A percentile compares a stretch with the other conserved stretches of the same genome.
These are phyloP conservation scores for Leonotis leonurus DNA, from an alignment of 257 asterid genomes.

Conservation along the genomic window DNA sequence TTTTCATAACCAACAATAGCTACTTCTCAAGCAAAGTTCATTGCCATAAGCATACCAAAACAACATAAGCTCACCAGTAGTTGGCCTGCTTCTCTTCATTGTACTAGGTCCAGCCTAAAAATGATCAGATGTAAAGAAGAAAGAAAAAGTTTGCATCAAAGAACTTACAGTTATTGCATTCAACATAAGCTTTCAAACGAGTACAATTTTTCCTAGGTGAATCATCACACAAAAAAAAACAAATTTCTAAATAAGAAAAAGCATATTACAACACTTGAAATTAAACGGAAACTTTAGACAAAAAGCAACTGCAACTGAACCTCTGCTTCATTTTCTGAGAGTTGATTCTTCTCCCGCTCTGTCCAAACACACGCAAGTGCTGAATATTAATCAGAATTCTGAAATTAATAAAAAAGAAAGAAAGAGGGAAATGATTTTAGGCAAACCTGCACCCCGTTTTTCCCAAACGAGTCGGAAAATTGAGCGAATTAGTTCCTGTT, in stretches of 20 bases:
- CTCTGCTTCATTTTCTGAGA: constrained; percentile 49
- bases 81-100: constrained; percentile 51
- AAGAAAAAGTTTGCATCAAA: neutral
- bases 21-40: neutral
- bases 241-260: neutral
- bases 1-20: too few species aligned
- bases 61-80: constrained; percentile 42
- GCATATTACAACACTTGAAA: neutral
- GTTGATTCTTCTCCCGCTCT: constrained; percentile 73
- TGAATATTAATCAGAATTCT: neutral
- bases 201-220: neutral
- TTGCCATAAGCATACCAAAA: neutral
- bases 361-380: constrained; percentile 13
- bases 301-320: constrained; percentile 19
- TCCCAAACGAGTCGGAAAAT: too few species aligned
- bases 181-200: neutral
- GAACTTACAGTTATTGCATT: neutral
- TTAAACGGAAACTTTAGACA: neutral
- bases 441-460: constrained; percentile 66
- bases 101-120: constrained; percentile 71
- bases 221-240: too few species aligned
- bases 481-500: too few species aligned
- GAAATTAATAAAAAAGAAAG: neutral
- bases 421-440: neutral
- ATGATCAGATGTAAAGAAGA: too few species aligned